phyloP scores from a whole-genome alignment of 2,329 filamentous ascomycete species.

The Drechslera avenae region DNA sequence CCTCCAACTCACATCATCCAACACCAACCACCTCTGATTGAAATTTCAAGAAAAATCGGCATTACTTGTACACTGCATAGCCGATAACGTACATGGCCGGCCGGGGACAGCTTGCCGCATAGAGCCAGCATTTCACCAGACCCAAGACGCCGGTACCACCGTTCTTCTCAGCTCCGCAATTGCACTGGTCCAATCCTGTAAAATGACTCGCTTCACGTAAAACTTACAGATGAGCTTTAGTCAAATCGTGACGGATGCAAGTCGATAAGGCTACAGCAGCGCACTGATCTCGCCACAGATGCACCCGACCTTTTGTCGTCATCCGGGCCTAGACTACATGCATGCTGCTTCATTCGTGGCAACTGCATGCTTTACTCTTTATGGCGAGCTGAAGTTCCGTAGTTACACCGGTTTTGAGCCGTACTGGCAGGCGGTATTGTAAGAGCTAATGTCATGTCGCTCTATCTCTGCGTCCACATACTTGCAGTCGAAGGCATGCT shows the following conservation, averaged over 20 bases:
- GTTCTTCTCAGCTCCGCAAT: constrained; percentile 15
- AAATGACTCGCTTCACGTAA: constrained; percentile 25
- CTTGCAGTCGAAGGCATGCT: constrained; percentile 9
- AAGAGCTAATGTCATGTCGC: constrained; percentile 31
- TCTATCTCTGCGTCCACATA: constrained; percentile 23
- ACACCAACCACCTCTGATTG: background rate
- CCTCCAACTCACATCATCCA: background rate
- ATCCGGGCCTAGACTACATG: constrained; percentile 27
- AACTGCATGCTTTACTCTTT: constrained; percentile 17
- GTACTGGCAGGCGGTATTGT: constrained; percentile 17
- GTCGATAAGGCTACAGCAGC: constrained; percentile 42
- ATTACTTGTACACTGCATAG: no score
- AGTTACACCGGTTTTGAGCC: constrained; percentile 30
- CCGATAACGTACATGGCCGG: background rate
- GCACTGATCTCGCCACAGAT: constrained; percentile 23
- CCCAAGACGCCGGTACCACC: constrained; percentile 8
- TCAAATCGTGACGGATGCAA: constrained; percentile 34
- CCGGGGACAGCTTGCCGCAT: background rate
- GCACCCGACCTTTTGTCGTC: constrained; percentile 20
- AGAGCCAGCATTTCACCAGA: constrained; percentile 3
- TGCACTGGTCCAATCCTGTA: constrained; percentile 18
- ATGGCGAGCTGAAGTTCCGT: constrained; percentile 14
- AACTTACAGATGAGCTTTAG: constrained; percentile 44
- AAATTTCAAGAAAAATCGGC: background rate
- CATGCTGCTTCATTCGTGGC: constrained; percentile 24